Evolutionary conservation across 2,329 filamentous ascomycete species (phyloP).

Genomic region (Aspergillus quadrilineatus): DNA sequence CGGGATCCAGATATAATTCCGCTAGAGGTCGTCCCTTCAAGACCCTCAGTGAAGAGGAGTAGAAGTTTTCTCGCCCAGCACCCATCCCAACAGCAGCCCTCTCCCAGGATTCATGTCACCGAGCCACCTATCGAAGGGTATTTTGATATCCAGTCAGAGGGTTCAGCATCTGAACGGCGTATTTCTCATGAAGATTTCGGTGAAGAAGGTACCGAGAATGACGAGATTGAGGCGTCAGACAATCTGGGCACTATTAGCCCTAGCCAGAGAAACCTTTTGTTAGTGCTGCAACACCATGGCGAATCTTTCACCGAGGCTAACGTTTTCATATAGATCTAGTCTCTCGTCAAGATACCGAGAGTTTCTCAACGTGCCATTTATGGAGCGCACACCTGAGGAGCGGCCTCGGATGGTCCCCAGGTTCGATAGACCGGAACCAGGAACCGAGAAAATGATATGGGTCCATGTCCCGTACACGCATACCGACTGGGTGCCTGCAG

Average conservation of each 20-base stretch:
- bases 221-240: neutral
- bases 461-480: constrained; percentile 37
- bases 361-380: constrained; percentile 27
- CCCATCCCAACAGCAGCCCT: constrained; percentile 12
- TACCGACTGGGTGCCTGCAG: constrained; percentile 21
- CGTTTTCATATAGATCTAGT: constrained; percentile 4
- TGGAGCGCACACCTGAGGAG: constrained; percentile 26
- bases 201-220: constrained; percentile 3
- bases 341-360: constrained; percentile 21
- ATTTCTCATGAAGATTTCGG: neutral
- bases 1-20: neutral
- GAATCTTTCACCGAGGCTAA: neutral
- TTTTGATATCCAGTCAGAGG: constrained; percentile 17
- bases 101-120: constrained; percentile 32
- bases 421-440: constrained; percentile 35
- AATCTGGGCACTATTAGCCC: constrained; percentile 8
- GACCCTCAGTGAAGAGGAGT: constrained; percentile 23
- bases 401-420: constrained; percentile 27
- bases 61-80: constrained; percentile 25
- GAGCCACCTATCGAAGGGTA: constrained; percentile 25
- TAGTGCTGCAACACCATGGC: neutral
- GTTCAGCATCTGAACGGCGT: constrained; percentile 5
- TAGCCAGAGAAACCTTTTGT: constrained; percentile 11
- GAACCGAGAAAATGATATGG: constrained; percentile 36
- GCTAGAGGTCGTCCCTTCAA: constrained; percentile 13